Percentiles rank a stretch among this genome's conserved stretches.
phyloP scores from a whole-genome alignment of 441 rosid species.

The Eruca vesicaria region DNA sequence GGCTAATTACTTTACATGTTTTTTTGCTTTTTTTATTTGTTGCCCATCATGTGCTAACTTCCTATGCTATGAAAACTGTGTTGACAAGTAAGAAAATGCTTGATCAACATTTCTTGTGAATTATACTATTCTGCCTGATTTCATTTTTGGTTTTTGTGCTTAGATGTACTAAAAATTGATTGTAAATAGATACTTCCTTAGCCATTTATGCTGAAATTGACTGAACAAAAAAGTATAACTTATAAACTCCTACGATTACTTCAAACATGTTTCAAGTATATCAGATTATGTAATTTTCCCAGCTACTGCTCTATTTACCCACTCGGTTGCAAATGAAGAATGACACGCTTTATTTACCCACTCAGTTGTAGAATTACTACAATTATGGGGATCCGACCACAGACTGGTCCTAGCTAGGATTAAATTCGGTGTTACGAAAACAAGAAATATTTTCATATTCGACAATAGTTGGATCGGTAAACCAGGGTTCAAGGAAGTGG shows the following conservation, averaged over 20 bases:
- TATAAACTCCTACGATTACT: background rate
- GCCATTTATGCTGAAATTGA: too few relatives aligned
- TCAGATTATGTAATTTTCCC: background rate
- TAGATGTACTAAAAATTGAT: background rate
- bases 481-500: too few relatives aligned
- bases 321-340: too few relatives aligned
- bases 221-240: too few relatives aligned
- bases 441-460: too few relatives aligned
- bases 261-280: background rate
- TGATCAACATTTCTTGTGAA: background rate
- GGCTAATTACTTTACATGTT: constrained; percentile 12
- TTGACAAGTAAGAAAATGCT: background rate
- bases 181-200: background rate
- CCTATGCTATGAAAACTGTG: constrained; percentile 4
- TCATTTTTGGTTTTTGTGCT: background rate
- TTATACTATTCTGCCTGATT: background rate
- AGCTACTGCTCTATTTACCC: too few relatives aligned
- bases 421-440: too few relatives aligned
- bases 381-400: too few relatives aligned
- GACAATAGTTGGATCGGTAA: too few relatives aligned
- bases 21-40: constrained; percentile 3
- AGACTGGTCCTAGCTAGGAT: too few relatives aligned
- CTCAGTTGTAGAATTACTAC: too few relatives aligned
- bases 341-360: too few relatives aligned
- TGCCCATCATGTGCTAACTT: constrained; percentile 2